Percentiles rank a stretch among this genome's conserved stretches.
These are phyloP conservation scores for Diaporthe australafricana DNA, from an alignment of 2,329 filamentous ascomycete species.

Conservation along the genomic window DNA sequence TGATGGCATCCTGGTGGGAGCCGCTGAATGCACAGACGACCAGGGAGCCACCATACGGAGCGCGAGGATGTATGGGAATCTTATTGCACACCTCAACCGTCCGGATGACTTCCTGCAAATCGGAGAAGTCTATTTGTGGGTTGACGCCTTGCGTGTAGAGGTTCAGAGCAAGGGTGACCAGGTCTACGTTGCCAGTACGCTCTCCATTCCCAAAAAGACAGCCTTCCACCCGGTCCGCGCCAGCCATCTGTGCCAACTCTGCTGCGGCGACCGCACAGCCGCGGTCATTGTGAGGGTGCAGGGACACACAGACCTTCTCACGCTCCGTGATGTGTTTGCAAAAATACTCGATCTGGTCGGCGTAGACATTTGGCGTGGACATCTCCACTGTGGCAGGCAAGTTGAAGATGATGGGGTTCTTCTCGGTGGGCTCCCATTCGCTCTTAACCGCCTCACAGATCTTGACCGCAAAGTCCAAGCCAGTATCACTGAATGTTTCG, in stretches of 20 bases:
- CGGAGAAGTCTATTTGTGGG: slow-evolving; percentile 89
- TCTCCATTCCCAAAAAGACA: slow-evolving; percentile 96
- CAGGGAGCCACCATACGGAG: slow-evolving; percentile 90
- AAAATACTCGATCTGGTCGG: slow-evolving; percentile 97
- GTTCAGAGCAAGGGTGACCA: slow-evolving; percentile 92
- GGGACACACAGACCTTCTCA: slow-evolving; percentile 87
- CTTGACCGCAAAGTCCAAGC: slow-evolving; percentile 82
- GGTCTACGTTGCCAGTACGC: slow-evolving; percentile 93
- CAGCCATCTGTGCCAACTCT: slow-evolving; percentile 95
- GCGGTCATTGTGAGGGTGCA: slow-evolving; percentile 95
- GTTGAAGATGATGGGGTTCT: slow-evolving; percentile 94
- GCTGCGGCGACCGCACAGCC: slow-evolving; percentile 91
- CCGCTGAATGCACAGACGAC: slow-evolving; percentile 95
- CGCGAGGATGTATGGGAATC: slow-evolving; percentile 90
- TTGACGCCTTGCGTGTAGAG: slow-evolving; percentile 93
- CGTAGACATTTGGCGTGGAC: slow-evolving; percentile 93
- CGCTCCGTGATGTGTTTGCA: slow-evolving; percentile 86
- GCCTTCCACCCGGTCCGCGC: slow-evolving; percentile 92
- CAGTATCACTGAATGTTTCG: slow-evolving; percentile 91
- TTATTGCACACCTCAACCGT: slow-evolving; percentile 93
- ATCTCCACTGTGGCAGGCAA: slow-evolving; percentile 96
- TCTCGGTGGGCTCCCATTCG: slow-evolving; percentile 85
- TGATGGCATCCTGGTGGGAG: slow-evolving; percentile 95
- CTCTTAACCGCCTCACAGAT: slow-evolving; percentile 94
- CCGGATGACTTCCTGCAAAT: slow-evolving; percentile 87